Evolutionary conservation across 2,329 filamentous ascomycete species (phyloP), one percentile per base, ranked within the genome.

Genomic region (Aspergillus novofumigatus): DNA sequence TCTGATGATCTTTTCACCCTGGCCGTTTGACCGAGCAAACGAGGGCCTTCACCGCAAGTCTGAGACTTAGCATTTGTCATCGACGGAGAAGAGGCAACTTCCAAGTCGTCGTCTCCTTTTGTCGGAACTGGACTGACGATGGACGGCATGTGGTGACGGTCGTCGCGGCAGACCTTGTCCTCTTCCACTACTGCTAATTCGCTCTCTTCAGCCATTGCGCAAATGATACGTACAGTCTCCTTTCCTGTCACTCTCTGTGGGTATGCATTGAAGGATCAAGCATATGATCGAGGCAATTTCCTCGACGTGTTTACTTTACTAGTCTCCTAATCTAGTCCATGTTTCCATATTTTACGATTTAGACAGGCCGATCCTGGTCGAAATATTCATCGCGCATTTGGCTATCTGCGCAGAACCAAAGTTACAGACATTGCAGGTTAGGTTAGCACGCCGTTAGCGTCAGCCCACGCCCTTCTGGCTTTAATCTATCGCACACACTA

Each of bases 401-500:
- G 44, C 21, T 47, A 35, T 17, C 32, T 35, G 7, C 44, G 6
- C 10, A 26, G 44, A 25, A 25, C 11, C 25, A 3, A 21, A 47
- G 32, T 17, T 17, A 38, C 32, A 17, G 14, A 38, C 32, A 17
- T 38, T 17, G 32, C 32, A 38, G 32, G 32, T 35, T 35, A 35
- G 32, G 32, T 23, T 47, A 23, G 20, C 42, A 20, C 54, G 14
- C 21, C 56, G 11, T 53, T 63, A 63, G 62, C 57, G 62, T 41
- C 56, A 60, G 51, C 56, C 23, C 32, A 51, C 54, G 44, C 51
- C 47, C 48, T 42, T 45, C 55, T 54, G 50, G 29, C 54, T 58
- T 58, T 58, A 35, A 58, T 57, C 54, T 54, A 57, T 59, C 52
- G 51, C 52, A 59, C 59, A 60, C 44, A 47, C 21, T 26, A 47